phyloP scores from a whole-genome alignment of 208 protist genomes.

The Angomonas ambiguus region DNA sequence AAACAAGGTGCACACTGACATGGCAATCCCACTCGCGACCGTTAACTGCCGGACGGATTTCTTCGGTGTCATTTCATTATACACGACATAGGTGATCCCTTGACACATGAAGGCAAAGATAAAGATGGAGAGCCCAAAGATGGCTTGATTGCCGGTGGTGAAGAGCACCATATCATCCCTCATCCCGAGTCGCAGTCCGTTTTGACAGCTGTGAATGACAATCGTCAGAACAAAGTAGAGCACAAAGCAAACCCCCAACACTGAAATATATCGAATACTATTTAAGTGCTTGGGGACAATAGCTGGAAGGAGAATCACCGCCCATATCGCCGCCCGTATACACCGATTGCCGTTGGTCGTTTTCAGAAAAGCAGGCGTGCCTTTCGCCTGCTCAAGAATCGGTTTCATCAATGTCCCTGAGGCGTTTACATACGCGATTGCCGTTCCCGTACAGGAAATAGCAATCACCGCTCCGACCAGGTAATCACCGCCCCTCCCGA shows the following conservation, averaged over 20 bases:
- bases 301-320: constrained; percentile 57
- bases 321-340: constrained; percentile 42
- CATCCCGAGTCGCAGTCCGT: constrained; percentile 34
- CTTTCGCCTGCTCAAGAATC: constrained; percentile 27
- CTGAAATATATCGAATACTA: constrained; percentile 71
- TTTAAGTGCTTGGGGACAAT: constrained; percentile 63
- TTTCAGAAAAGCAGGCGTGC: constrained; percentile 39
- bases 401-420: constrained; percentile 45
- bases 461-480: constrained; percentile 60
- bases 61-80: constrained; percentile 40
- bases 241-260: constrained; percentile 52
- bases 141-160: constrained; percentile 41
- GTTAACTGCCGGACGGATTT: constrained; percentile 41
- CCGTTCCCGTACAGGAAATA: constrained; percentile 63
- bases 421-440: constrained; percentile 74
- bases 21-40: constrained; percentile 31
- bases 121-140: constrained; percentile 64
- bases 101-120: constrained; percentile 77
- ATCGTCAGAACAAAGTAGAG: constrained; percentile 65
- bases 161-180: constrained; percentile 31
- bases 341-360: constrained; percentile 26
- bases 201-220: constrained; percentile 43
- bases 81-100: constrained; percentile 49
- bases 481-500: constrained; percentile 48
- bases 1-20: constrained; percentile 52